A percentile compares a stretch with the other conserved stretches of the same genome.
Conservation (phyloP, 208 protist species). For the Angomonas ambiguus region DNA sequence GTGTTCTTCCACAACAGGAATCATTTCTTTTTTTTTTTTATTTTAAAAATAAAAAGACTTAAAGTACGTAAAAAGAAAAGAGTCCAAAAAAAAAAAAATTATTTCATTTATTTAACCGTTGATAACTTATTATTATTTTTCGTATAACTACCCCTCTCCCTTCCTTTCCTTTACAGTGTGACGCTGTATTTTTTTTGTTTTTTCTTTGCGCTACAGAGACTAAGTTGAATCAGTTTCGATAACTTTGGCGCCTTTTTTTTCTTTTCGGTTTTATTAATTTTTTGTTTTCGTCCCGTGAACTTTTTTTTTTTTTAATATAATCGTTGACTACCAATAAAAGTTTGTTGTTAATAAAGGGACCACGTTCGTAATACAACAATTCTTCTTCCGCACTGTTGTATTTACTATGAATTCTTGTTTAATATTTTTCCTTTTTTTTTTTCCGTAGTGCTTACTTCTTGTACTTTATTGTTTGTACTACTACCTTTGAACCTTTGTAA, state of each 20-base stretch:
- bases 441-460: slow-evolving; percentile 1
- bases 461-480: too few species aligned
- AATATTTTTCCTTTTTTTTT: neutral
- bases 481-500: too few species aligned
- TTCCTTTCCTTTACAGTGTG: too few species aligned
- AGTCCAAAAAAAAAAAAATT: neutral
- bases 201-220: neutral
- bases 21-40: slow-evolving; percentile 12
- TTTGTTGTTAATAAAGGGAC: slow-evolving; percentile 6
- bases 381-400: too few species aligned
- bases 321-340: neutral
- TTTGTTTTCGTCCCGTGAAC: neutral
- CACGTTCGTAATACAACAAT: too few species aligned
- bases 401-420: too few species aligned
- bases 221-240: too few species aligned
- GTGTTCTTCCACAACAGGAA: neutral
- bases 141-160: slow-evolving; percentile 3
- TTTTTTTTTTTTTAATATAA: slow-evolving; percentile 9
- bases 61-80: neutral
- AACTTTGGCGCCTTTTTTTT: too few species aligned
- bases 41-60: neutral
- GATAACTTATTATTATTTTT: slow-evolving; percentile 6
- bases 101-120: neutral
- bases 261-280: neutral
- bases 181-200: slow-evolving; percentile 11